phyloP scores from a whole-genome alignment of 805 yeast species.

The Candida piceae region DNA sequence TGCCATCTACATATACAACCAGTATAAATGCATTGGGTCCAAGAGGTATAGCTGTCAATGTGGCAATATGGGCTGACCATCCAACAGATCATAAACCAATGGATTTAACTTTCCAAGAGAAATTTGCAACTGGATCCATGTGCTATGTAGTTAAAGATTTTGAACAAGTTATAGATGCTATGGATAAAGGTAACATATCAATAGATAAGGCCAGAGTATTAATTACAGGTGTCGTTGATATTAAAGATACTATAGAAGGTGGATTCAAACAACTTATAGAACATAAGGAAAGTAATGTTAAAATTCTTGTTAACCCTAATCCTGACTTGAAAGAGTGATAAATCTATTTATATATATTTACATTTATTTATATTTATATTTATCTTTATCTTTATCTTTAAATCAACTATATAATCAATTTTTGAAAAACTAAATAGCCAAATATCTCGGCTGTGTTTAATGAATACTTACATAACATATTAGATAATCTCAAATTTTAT shows the following conservation, averaged over 20 bases:
- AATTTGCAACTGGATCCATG: slow-evolving; percentile 53
- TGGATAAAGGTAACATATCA: slow-evolving; percentile 41
- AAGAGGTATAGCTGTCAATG: slow-evolving; percentile 55
- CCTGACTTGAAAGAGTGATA: slow-evolving; percentile 5
- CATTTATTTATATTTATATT: too few relatives aligned
- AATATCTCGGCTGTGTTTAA: too few relatives aligned
- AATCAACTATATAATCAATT: too few relatives aligned
- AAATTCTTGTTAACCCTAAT: slow-evolving; percentile 48
- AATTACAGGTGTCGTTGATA: slow-evolving; percentile 48
- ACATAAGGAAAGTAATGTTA: slow-evolving; percentile 52
- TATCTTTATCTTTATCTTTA: too few relatives aligned
- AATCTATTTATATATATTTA: neutral
- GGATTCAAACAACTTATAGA: slow-evolving; percentile 48
- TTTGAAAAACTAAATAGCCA: too few relatives aligned
- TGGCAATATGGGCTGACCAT: slow-evolving; percentile 59
- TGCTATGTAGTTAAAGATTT: slow-evolving; percentile 56
- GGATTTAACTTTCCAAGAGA: slow-evolving; percentile 52
- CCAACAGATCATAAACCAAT: slow-evolving; percentile 48
- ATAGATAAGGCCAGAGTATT: slow-evolving; percentile 39
- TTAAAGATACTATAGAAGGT: slow-evolving; percentile 47
- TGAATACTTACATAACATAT: too few relatives aligned
- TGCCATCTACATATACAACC: slow-evolving; percentile 47
- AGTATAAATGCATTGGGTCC: slow-evolving; percentile 45
- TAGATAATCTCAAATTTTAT: too few relatives aligned
- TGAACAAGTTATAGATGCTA: slow-evolving; percentile 48